These are phyloP conservation scores for Flaveria linearis DNA, from an alignment of 129 eudicot species.

Conservation along the genomic window DNA sequence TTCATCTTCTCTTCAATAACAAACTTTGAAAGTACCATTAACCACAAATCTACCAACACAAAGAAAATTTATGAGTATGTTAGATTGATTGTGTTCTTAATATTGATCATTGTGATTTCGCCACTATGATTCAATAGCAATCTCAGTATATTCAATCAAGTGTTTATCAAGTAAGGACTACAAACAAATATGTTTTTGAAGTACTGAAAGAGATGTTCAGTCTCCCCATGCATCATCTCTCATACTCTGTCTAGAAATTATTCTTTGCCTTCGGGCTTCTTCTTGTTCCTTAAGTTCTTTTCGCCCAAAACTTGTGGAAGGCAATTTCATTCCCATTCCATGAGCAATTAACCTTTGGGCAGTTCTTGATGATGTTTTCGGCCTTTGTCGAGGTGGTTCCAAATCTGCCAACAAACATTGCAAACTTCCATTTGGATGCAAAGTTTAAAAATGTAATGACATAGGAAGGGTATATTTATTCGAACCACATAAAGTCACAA, in stretches of 20 bases:
- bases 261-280: conserved; percentile 74
- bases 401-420: conserved; percentile 51
- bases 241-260: conserved; percentile 69
- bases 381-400: conserved; percentile 90
- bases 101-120: no score
- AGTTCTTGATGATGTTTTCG: conserved; percentile 88
- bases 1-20: no score
- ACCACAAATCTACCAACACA: no score
- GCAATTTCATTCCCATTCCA: conserved; percentile 81
- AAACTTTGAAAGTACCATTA: no score
- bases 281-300: conserved; percentile 74
- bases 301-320: conserved; percentile 59
- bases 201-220: conserved; percentile 2
- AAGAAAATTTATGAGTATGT: no score
- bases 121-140: no score
- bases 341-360: conserved; percentile 91
- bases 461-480: neutral
- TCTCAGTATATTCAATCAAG: no score
- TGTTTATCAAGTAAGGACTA: no score
- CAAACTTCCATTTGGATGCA: neutral
- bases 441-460: neutral
- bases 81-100: no score
- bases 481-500: conserved; percentile 5
- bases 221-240: conserved; percentile 98
- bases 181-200: no score